phyloP scores from a whole-genome alignment of 805 yeast species.

The Pichia heedii region DNA sequence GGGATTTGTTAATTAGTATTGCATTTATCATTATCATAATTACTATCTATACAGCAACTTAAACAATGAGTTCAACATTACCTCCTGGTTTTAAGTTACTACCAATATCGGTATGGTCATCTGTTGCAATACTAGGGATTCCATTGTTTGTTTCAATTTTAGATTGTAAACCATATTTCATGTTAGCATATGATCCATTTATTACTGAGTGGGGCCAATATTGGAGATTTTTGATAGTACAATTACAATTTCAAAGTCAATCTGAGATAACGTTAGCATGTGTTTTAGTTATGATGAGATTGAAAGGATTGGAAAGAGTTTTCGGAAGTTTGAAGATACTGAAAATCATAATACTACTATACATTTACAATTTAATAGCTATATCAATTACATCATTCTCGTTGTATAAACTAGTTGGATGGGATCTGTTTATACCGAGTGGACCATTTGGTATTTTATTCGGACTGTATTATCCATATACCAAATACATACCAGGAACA shows the following conservation, averaged over 20 bases:
- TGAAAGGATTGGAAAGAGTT: constrained; percentile 48
- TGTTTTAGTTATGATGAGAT: constrained; percentile 39
- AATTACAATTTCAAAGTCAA: constrained; percentile 47
- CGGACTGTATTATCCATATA: constrained; percentile 32
- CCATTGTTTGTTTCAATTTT: constrained; percentile 37
- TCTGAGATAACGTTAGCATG: constrained; percentile 43
- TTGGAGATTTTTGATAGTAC: constrained; percentile 45
- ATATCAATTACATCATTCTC: constrained; percentile 28
- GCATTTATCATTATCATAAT: no score
- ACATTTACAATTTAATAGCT: constrained; percentile 38
- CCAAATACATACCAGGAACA: constrained; percentile 32
- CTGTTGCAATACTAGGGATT: constrained; percentile 27
- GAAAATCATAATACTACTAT: constrained; percentile 35
- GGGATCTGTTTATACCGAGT: constrained; percentile 35
- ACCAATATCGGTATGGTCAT: constrained; percentile 34
- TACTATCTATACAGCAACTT: no score
- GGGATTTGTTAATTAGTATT: no score
- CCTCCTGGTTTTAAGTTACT: constrained; percentile 26
- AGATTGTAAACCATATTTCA: constrained; percentile 35
- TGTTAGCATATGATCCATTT: constrained; percentile 43
- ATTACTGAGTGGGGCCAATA: constrained; percentile 46
- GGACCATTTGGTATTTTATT: constrained; percentile 36
- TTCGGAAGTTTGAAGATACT: constrained; percentile 48
- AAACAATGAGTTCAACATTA: constrained; percentile 3
- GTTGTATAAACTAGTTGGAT: constrained; percentile 24